Evolutionary conservation across 441 rosid species (phyloP), one percentile per base, ranked within the genome.

Genomic region (Omphalea diandra): DNA sequence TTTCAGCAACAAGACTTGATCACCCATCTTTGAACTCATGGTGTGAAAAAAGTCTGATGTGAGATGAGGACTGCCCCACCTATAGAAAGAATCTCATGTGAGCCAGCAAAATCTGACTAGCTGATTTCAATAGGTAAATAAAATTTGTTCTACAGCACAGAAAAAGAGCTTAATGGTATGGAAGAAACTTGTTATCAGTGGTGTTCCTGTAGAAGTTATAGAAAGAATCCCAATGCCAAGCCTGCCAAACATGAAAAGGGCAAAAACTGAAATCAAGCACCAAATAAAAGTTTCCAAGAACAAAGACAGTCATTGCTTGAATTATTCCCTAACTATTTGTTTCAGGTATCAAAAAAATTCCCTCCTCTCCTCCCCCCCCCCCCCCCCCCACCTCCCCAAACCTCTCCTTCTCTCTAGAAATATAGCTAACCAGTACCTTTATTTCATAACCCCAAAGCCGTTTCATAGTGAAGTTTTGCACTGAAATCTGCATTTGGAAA

Each of bases 51-150:
- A 94, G 24, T 91, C 99, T 53, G 88, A 81, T 31, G 93, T 94
- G 52, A 94, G 85, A 85, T 94, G 89, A 53, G 97, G 94, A 73
- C 77, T 91, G 7, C 99, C 99, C 99, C 97, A 94, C 83, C 99
- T 94, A 67, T 44, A 41, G 26, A 50, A 69, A 69, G 63, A 69
- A 57, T 68, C 62, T 60, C 2, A 32, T 29, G n/a, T 9, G 41
- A 46, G 56, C 26, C 22, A 36, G 26, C 22, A 17, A 56, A 38
- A 58, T 58, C 32, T 27, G 14, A 18, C 0, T 3, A 61, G 32
- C 49, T 33, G 40, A 27, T 27, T 12, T 41, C 40, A 33, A 50
- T 0, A 33, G 12, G 14, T 14, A 26, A 10, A 32, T 15, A 65
- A 35, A 24, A 38, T 65, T 67, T 50, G 32, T 58, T 63, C 46